Base-by-base conservation (phyloP, 768 basidiomycete species). In the Rhodotorula paludigena region DNA sequence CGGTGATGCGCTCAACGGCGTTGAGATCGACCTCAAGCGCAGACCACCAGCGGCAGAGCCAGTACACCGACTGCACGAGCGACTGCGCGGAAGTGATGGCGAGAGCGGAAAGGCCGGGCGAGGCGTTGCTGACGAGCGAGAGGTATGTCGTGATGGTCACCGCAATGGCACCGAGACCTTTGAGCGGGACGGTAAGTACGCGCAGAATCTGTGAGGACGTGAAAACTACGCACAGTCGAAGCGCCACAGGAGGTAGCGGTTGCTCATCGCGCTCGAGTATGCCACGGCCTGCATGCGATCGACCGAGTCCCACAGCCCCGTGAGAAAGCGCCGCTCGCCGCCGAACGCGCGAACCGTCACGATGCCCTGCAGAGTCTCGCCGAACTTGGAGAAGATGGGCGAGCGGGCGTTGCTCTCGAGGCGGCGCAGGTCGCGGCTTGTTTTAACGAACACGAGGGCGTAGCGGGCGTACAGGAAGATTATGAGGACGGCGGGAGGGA, bases 121-220 rank as follows among this genome's bases (percentile, higher is more conserved):
- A 80, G 18, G 86, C 81, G 5, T 81, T 82, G 66, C 78, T 81
- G 80, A 80, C 82, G 16, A 89, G 77, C 3, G 87, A 86, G 72
- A 88, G 87, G n/a, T 86, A 68, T 2, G 86, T 89, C 2, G 87
- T 85, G 21, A 83, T 75, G 74, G 85, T 86, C 0, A 89, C 86
- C 35, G 89, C 85, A 4, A 87, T 78, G 10, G 87, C 87, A 39
- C 87, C 87, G 28, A 89, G 80, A 75, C n/a, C n/a, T 41, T 71
- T 69, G 44, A 62, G 54, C 15, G 51, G 21, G 0, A 49, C 20
- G 15, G 20, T 20, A 35, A 39, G 20, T 45, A 49, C 18, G 57
- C 32, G 5, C 12, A 30, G 8, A 5, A 33, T 23, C 5, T 41
- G 54, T 12, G 36, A 39, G 25, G 30, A 45, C 16, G 47, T 59